These are phyloP conservation scores for Akanthomyces uredinophilus DNA, from an alignment of 2,329 filamentous ascomycete species.

Conservation along the genomic window DNA sequence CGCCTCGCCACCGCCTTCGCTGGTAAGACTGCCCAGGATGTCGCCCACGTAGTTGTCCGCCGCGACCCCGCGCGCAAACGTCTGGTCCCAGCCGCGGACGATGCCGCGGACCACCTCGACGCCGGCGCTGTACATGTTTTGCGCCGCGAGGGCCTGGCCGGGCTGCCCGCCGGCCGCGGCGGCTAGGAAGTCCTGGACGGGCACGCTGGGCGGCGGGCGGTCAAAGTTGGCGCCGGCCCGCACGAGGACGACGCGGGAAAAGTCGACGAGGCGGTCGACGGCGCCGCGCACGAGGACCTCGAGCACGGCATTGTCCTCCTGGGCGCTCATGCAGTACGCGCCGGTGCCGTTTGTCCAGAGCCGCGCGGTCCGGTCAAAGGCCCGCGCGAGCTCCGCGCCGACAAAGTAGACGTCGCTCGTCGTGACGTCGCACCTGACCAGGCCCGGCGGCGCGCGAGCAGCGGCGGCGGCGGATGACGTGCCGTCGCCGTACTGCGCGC, in stretches of 20 bases:
- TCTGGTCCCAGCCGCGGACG: conserved; percentile 53
- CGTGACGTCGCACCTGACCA: conserved; percentile 61
- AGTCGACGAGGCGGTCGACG: conserved; percentile 55
- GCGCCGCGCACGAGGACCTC: conserved; percentile 60
- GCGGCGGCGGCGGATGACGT: conserved; percentile 34
- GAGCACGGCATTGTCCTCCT: conserved; percentile 67
- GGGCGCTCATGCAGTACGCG: conserved; percentile 64
- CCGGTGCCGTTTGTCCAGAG: conserved; percentile 64
- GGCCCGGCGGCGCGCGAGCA: conserved; percentile 36
- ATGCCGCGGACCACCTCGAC: conserved; percentile 62
- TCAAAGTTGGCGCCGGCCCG: conserved; percentile 67
- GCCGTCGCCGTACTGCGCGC: conserved; percentile 43
- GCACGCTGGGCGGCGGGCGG: conserved; percentile 55
- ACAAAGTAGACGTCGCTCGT: conserved; percentile 71
- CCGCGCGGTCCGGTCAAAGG: conserved; percentile 60
- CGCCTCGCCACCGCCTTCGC: too few relatives aligned
- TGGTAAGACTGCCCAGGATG: conserved; percentile 64
- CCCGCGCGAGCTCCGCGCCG: conserved; percentile 53
- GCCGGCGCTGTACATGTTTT: conserved; percentile 63
- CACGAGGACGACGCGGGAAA: conserved; percentile 62
- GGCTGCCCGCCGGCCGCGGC: conserved; percentile 50
- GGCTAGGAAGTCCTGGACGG: conserved; percentile 55
- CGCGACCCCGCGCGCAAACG: conserved; percentile 51
- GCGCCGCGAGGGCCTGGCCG: conserved; percentile 56
- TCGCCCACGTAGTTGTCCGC: conserved; percentile 65